Evolutionary conservation across 306 rosid species (phyloP).

Genomic region (Trichosanthes truncata): DNA sequence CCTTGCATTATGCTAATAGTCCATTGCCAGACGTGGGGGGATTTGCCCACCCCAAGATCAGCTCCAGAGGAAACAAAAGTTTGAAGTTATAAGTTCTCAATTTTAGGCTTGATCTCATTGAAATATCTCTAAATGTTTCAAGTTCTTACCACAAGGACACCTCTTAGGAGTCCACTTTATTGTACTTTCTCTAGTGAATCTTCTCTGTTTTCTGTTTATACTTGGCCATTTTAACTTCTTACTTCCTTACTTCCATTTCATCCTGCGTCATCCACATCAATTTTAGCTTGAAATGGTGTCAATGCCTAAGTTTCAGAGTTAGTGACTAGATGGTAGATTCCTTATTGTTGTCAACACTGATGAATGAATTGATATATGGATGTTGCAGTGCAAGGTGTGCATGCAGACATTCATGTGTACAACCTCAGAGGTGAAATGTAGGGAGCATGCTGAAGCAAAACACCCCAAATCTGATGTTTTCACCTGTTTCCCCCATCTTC

Average conservation of each 20-base stretch:
- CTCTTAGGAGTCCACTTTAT: not conserved
- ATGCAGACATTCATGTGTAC: slow-evolving; percentile 89
- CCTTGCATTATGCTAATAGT: too few species aligned
- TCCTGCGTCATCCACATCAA: not conserved
- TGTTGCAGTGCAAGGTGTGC: slow-evolving; percentile 81
- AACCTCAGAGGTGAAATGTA: slow-evolving; percentile 81
- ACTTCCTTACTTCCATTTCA: not conserved
- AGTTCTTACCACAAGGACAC: not conserved
- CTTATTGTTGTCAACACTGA: not conserved
- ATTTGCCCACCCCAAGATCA: not conserved
- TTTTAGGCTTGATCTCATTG: not conserved
- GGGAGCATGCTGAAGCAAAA: slow-evolving; percentile 78
- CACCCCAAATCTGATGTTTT: slow-evolving; percentile 66
- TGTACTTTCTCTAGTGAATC: not conserved
- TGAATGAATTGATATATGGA: not conserved
- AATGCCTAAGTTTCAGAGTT: not conserved
- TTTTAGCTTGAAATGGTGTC: not conserved
- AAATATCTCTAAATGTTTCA: not conserved
- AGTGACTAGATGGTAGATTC: not conserved
- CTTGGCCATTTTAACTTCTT: not conserved
- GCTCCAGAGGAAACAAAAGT: not conserved
- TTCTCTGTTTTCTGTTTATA: not conserved
- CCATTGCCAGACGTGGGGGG: not conserved
- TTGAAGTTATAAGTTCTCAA: not conserved
- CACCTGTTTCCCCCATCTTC: slow-evolving; percentile 60